Conservation (phyloP, 352 stramenopile species). For the Pythium dissimile region DNA sequence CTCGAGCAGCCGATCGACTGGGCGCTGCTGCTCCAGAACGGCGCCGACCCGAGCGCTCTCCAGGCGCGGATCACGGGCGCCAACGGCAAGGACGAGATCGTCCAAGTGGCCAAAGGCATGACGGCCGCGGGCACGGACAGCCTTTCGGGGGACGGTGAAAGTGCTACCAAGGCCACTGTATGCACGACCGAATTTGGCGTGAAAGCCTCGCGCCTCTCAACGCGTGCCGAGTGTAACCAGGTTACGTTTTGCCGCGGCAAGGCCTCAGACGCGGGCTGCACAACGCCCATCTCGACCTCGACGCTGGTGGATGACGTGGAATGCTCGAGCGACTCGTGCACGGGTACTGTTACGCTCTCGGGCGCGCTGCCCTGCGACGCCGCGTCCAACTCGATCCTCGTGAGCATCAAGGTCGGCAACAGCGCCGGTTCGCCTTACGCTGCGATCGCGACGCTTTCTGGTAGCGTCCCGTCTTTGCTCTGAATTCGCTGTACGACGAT, state of each 20-base stretch:
- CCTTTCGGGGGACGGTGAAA: background rate
- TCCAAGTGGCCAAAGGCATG: constrained; percentile 44
- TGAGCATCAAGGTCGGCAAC: constrained; percentile 48
- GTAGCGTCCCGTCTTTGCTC: background rate
- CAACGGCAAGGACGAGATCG: constrained; percentile 32
- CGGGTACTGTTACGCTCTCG: constrained; percentile 41
- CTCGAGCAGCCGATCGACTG: constrained; percentile 60
- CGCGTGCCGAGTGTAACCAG: constrained; percentile 46
- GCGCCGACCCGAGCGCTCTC: constrained; percentile 36
- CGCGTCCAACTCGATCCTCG: constrained; percentile 34
- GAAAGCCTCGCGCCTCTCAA: constrained; percentile 51
- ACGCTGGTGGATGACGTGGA: constrained; percentile 39
- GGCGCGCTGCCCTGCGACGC: constrained; percentile 47
- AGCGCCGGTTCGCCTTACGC: constrained; percentile 42
- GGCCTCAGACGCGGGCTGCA: constrained; percentile 38
- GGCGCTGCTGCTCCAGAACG: constrained; percentile 52
- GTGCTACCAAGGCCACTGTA: constrained; percentile 31
- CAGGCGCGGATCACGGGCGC: constrained; percentile 43
- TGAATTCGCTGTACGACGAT: background rate
- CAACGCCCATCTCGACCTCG: constrained; percentile 27
- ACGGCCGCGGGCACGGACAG: constrained; percentile 26
- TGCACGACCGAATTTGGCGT: constrained; percentile 46
- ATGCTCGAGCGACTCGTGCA: no score
- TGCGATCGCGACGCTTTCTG: constrained; percentile 40
- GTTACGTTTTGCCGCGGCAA: constrained; percentile 55